Conservation (phyloP, 2,329 filamentous ascomycete species). For the Ophiostoma sp. region DNA sequence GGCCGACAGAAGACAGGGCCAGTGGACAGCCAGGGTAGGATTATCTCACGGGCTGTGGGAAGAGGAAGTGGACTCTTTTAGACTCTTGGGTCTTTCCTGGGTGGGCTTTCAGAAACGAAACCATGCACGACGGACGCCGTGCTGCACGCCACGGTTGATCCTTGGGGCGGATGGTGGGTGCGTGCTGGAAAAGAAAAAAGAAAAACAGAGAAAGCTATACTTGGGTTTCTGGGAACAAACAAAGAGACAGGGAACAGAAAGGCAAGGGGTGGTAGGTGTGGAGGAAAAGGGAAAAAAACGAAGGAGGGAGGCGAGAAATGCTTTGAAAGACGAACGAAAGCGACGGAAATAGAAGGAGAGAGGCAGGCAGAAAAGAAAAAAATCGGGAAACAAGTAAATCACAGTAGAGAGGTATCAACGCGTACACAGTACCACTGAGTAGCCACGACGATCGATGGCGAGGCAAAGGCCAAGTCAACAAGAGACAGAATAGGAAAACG, state of each 20-base stretch:
- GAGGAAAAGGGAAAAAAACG: not conserved
- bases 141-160: not conserved
- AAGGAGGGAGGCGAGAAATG: not conserved
- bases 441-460: too few species aligned
- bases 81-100: not conserved
- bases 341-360: conserved; percentile 5
- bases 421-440: too few species aligned
- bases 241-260: not conserved
- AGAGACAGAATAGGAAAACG: not conserved
- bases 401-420: not conserved
- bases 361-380: not conserved
- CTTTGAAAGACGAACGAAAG: not conserved
- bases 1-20: not conserved
- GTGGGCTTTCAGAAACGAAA: too few species aligned
- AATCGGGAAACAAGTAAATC: not conserved
- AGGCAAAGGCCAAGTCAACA: not conserved
- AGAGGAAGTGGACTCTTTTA: not conserved
- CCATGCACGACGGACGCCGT: not conserved
- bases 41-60: not conserved
- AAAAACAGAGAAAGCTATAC: not conserved
- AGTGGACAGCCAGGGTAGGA: conserved; percentile 10
- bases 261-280: not conserved
- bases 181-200: not conserved
- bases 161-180: not conserved
- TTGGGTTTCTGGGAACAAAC: not conserved